Evolutionary conservation across 371 early-diverging fungal genomes (phyloP), one percentile per base, ranked within the genome.

Genomic region (Syncephalis plumigaleata): DNA sequence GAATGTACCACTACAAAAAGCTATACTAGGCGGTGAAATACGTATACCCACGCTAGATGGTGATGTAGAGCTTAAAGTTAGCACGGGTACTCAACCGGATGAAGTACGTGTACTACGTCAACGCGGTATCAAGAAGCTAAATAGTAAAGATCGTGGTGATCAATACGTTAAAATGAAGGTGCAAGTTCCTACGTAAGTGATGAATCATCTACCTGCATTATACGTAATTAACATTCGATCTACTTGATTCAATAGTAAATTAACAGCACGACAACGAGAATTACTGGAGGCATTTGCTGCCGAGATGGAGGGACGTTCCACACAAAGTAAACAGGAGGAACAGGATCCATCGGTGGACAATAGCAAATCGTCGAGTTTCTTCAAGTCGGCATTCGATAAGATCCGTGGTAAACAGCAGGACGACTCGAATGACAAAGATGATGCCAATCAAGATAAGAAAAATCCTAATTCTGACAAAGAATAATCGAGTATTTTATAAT

Each of bases 1-100:
- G 9, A 56, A 61, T 3, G 63, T 94, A 18, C 92, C 95, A 11
- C 73, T 94, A 53, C 69, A 77, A 18, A 81, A 71, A 1, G 92
- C 92, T 2, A 60, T 89, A 1, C 62, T 94, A 26, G 95, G 95
- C 36, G 95, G 95, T 44, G 66, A 63, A 3, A 59, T 91, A 17
- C 71, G 75, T 3, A 74, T 94, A 36, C 92, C 91, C 2, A 91
- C 93, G 7, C 67, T 92, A 9, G 87, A 87, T 55, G 93, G 95
- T 38, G 85, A 90, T 51, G 88, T 92, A 1, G 95, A 94, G 46
- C 61, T 94, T 36, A 81, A 73, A 48, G 58, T 94, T 17, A 81
- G 78, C 4, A 55, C 80, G 8, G 91, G 91, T 22, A 77, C 84
- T 7, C 95, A 94, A 55, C 89, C 91, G 1, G 82, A 78, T 21